Conservation (phyloP, 2,329 filamentous ascomycete genomes). For the Lasiodiplodia theobromae region DNA sequence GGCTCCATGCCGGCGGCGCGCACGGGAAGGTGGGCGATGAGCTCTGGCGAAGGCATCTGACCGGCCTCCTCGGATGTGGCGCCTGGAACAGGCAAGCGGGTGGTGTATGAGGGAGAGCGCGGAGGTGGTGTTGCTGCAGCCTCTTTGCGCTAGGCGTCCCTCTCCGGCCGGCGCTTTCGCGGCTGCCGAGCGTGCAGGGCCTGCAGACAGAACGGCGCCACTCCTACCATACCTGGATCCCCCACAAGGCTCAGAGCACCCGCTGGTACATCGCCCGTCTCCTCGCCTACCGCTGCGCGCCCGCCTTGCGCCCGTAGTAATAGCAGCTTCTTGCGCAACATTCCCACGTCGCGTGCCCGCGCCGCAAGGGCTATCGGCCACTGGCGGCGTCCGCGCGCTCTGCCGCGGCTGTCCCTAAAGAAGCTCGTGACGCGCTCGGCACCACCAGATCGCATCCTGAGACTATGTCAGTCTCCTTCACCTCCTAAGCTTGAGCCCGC, state of each 20-base stretch:
- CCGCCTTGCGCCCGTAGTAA: not conserved
- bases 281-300: not conserved
- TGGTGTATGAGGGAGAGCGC: not conserved
- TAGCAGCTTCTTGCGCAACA: not conserved
- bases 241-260: slow-evolving; percentile 14
- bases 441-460: slow-evolving; percentile 24
- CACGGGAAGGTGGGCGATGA: slow-evolving; percentile 27
- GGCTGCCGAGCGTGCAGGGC: not conserved
- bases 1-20: slow-evolving; percentile 30
- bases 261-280: not conserved
- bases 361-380: not conserved
- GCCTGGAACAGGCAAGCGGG: slow-evolving; percentile 5
- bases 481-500: not conserved
- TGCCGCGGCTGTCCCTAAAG: slow-evolving; percentile 17
- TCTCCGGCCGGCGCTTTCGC: slow-evolving; percentile 18
- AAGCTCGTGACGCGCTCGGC: slow-evolving; percentile 30
- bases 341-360: slow-evolving; percentile 1
- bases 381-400: slow-evolving; percentile 6
- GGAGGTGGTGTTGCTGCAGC: slow-evolving; percentile 16
- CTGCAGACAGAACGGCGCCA: not conserved
- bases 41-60: slow-evolving; percentile 30
- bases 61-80: slow-evolving; percentile 2
- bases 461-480: slow-evolving; percentile 21
- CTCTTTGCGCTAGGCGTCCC: slow-evolving; percentile 8
- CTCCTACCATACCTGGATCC: slow-evolving; percentile 2